Evolutionary conservation across 805 yeast species (phyloP).

Genomic region (Vanderwaltozyma yarrowii): DNA sequence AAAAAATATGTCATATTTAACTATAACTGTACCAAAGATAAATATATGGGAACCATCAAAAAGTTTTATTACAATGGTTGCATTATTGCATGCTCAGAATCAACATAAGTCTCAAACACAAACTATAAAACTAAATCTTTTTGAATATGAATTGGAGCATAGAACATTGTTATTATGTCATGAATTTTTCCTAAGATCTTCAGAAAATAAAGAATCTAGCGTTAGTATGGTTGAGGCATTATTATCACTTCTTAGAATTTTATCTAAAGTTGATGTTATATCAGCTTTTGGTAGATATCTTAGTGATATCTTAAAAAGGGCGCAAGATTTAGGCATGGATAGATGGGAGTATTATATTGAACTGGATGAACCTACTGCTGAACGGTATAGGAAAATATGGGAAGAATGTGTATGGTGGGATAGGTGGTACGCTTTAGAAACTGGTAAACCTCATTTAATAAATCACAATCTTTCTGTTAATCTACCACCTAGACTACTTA

Average conservation of each 20-base stretch:
- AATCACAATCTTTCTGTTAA: conserved; percentile 1
- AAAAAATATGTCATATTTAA: too few species aligned
- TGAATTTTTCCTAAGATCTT: too few species aligned
- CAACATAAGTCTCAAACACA: too few species aligned
- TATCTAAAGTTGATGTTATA: neutral
- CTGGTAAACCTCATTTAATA: conserved; percentile 9
- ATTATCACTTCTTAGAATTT: neutral
- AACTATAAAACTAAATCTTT: too few species aligned
- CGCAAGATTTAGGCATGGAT: conserved; percentile 12
- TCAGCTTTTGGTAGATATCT: conserved; percentile 7
- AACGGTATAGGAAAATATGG: conserved; percentile 13
- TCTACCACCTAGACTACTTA: conserved; percentile 2
- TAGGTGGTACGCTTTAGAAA: conserved; percentile 6
- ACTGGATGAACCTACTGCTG: conserved; percentile 17
- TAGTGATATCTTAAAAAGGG: conserved; percentile 8
- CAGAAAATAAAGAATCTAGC: too few species aligned
- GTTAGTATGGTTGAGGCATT: neutral
- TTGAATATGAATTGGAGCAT: too few species aligned
- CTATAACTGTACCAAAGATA: too few species aligned
- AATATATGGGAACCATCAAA: too few species aligned
- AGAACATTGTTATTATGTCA: too few species aligned
- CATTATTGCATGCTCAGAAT: too few species aligned
- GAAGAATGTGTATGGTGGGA: conserved; percentile 16
- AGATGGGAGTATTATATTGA: conserved; percentile 24
- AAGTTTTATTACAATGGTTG: too few species aligned